Evolutionary conservation across 129 eudicot species (phyloP).

Genomic region (Flaveria brownii): DNA sequence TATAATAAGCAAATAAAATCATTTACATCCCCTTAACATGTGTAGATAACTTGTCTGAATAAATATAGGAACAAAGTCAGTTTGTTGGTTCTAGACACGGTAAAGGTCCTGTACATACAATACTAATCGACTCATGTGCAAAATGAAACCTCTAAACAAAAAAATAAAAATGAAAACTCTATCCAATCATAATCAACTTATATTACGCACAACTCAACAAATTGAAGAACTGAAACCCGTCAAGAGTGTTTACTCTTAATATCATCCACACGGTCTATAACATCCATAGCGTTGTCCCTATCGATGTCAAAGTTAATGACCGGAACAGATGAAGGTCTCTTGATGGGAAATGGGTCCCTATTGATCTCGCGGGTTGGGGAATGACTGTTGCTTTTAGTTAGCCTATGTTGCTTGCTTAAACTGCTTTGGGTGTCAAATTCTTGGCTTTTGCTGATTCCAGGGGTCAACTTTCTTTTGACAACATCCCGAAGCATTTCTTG

Average conservation of each 20-base stretch:
- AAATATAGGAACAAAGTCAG: not conserved
- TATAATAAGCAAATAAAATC: not conserved
- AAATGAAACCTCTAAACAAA: not conserved
- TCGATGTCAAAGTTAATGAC: constrained; percentile 64
- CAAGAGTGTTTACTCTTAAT: constrained; percentile 24
- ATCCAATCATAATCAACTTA: not conserved
- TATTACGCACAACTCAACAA: not conserved
- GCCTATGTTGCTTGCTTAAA: constrained; percentile 60
- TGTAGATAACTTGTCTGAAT: not conserved
- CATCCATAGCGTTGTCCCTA: constrained; percentile 80
- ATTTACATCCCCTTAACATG: not conserved
- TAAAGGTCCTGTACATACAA: not conserved
- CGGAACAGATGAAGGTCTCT: constrained; percentile 80
- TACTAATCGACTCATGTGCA: not conserved
- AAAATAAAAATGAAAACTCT: not conserved
- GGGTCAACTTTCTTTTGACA: constrained; percentile 79
- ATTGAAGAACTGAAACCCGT: not conserved
- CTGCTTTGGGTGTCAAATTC: constrained; percentile 67
- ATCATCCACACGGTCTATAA: constrained; percentile 84
- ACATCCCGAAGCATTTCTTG: constrained; percentile 80
- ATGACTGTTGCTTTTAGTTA: constrained; percentile 87
- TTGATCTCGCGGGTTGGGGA: constrained; percentile 61
- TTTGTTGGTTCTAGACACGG: not conserved
- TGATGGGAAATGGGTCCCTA: constrained; percentile 64
- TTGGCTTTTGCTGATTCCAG: constrained; percentile 92